Evolutionary conservation across 2,329 filamentous ascomycete genomes (phyloP).

Genomic region (Colletotrichum noveboracense): DNA sequence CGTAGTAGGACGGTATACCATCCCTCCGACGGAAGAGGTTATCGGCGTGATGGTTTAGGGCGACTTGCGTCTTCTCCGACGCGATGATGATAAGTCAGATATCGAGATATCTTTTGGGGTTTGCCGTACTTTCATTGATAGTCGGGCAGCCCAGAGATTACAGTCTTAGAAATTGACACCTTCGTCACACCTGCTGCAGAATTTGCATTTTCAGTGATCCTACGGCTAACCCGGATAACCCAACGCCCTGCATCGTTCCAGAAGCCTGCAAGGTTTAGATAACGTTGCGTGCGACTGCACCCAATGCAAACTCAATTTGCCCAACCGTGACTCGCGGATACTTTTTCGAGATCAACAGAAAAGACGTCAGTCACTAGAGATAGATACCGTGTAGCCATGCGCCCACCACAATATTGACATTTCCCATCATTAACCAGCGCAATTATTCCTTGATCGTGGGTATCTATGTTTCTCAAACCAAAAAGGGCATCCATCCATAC

Average conservation of each 20-base stretch:
- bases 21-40: constrained; percentile 14
- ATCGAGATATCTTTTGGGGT: background rate
- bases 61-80: constrained; percentile 20
- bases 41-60: constrained; percentile 17
- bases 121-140: constrained; percentile 3
- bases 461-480: constrained; percentile 14
- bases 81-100: constrained; percentile 14
- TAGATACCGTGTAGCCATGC: background rate
- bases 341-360: background rate
- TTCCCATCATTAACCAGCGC: background rate
- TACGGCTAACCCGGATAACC: background rate
- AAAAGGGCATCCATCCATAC: background rate
- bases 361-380: background rate
- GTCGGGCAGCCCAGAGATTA: background rate
- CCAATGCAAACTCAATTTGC: background rate
- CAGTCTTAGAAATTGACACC: background rate
- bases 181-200: background rate
- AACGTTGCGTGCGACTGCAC: background rate
- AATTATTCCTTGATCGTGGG: background rate
- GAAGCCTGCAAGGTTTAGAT: background rate
- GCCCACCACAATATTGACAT: background rate
- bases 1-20: constrained; percentile 21
- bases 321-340: background rate
- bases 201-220: background rate
- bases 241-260: background rate